These are phyloP conservation scores for Astrephomene gubernaculifera DNA, from an alignment of 139 green algal species.

Conservation along the genomic window DNA sequence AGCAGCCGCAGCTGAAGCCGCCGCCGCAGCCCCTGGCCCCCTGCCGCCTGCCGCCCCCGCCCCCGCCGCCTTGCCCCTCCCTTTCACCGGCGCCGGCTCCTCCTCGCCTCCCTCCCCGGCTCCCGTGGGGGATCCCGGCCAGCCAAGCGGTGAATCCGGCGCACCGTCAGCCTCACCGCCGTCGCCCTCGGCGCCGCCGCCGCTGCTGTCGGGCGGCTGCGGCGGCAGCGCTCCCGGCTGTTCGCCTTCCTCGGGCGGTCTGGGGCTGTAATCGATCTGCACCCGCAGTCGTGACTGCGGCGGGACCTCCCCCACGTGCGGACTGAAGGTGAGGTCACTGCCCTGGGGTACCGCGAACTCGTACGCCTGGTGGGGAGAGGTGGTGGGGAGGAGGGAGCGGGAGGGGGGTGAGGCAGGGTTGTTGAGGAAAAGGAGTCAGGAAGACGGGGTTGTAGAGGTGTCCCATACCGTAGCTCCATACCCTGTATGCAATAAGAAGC, in stretches of 20 bases:
- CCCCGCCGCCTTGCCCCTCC: background rate
- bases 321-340: constrained; percentile 62
- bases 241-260: constrained; percentile 33
- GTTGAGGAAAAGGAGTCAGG: too few species aligned
- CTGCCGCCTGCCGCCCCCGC: background rate
- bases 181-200: background rate
- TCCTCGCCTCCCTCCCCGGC: background rate
- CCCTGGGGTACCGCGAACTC: constrained; percentile 67
- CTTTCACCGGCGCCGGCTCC: background rate
- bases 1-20: background rate
- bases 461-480: too few species aligned
- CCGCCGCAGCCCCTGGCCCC: background rate
- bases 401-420: background rate
- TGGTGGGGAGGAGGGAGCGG: background rate
- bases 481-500: too few species aligned
- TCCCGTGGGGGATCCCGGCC: background rate
- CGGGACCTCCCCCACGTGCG: constrained; percentile 57
- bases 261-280: constrained; percentile 60
- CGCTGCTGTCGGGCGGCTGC: background rate
- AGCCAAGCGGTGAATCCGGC: constrained; percentile 10
- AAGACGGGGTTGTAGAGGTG: too few species aligned
- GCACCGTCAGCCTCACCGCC: background rate
- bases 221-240: background rate
- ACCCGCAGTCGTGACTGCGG: constrained; percentile 39
- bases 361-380: constrained; percentile 52